These are phyloP conservation scores for Naganishia liquefaciens DNA, from an alignment of 1,284 basidiomycete species.

Conservation along the genomic window DNA sequence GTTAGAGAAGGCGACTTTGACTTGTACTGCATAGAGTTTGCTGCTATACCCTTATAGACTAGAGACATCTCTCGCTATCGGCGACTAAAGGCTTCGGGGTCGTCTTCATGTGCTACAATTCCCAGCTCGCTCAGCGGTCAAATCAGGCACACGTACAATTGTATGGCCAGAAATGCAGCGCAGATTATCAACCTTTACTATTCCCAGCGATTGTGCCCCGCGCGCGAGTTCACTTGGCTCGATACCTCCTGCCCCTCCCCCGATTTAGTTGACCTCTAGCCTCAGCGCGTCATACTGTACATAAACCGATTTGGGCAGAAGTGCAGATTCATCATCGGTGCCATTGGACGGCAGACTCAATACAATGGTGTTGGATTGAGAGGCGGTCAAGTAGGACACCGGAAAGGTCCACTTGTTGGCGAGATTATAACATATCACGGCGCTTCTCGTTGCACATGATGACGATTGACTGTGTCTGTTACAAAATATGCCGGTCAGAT, in stretches of 20 bases:
- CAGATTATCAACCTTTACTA: too few relatives aligned
- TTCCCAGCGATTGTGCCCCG: too few relatives aligned
- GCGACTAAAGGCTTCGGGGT: too few relatives aligned
- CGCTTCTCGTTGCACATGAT: conserved; percentile 40
- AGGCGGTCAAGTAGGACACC: conserved; percentile 31
- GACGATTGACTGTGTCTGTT: conserved; percentile 38
- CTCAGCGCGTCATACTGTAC: conserved; percentile 8
- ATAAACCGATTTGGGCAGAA: conserved; percentile 3
- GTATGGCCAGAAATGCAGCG: too few relatives aligned
- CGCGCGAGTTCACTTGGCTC: too few relatives aligned
- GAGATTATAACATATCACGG: conserved; percentile 40
- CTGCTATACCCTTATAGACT: too few relatives aligned
- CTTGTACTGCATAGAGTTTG: conserved; percentile 44
- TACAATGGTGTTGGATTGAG: conserved; percentile 37
- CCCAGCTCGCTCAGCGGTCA: too few relatives aligned
- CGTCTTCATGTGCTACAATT: too few relatives aligned
- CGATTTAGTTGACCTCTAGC: conserved; percentile 1
- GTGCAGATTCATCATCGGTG: conserved; percentile 22
- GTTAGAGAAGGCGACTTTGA: conserved; percentile 53
- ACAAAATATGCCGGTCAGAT: not conserved
- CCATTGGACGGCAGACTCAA: conserved; percentile 43
- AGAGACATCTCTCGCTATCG: not conserved
- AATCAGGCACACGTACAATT: too few relatives aligned
- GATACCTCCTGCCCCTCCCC: too few relatives aligned
- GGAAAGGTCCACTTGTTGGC: conserved; percentile 39